These are phyloP conservation scores for Friedmanniomyces simplex DNA, from an alignment of 495 filamentous ascomycete species.

Conservation along the genomic window DNA sequence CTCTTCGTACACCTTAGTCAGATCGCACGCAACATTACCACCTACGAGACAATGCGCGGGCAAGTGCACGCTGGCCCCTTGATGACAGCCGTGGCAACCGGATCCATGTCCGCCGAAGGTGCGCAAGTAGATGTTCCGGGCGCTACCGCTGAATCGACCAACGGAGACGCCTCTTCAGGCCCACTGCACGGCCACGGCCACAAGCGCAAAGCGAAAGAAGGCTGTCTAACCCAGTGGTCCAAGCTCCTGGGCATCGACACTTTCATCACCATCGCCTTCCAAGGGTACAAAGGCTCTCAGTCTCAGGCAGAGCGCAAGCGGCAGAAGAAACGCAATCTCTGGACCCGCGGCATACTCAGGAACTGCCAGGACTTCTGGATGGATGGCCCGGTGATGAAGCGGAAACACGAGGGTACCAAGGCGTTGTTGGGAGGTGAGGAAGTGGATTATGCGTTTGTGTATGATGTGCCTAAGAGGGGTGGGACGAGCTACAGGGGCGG, in stretches of 20 bases:
- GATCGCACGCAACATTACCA: slow-evolving; percentile 82
- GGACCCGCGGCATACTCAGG: slow-evolving; percentile 63
- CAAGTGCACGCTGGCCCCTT: slow-evolving; percentile 46
- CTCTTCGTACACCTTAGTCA: slow-evolving; percentile 85
- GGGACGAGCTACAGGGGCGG: slow-evolving; percentile 32
- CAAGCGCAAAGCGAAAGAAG: slow-evolving; percentile 33
- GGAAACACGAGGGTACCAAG: slow-evolving; percentile 53
- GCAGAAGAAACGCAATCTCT: slow-evolving; percentile 60
- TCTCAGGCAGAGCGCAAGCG: slow-evolving; percentile 36
- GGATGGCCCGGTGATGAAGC: slow-evolving; percentile 73
- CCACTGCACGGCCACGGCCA: slow-evolving; percentile 28
- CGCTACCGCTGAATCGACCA: slow-evolving; percentile 21
- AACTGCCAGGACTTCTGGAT: slow-evolving; percentile 98
- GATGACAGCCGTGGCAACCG: slow-evolving; percentile 67
- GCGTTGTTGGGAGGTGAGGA: slow-evolving; percentile 66
- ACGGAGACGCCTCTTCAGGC: neutral
- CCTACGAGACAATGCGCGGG: slow-evolving; percentile 77
- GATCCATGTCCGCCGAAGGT: slow-evolving; percentile 53
- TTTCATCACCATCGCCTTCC: slow-evolving; percentile 60
- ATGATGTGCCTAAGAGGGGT: slow-evolving; percentile 61
- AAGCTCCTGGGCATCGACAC: slow-evolving; percentile 81
- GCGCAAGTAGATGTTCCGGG: slow-evolving; percentile 49
- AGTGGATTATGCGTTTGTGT: slow-evolving; percentile 82
- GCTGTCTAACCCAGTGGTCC: slow-evolving; percentile 68
- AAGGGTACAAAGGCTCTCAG: slow-evolving; percentile 42